phyloP scores from a whole-genome alignment of 192 early-diverging fungal genomes.

The Umbelopsis isabellina region DNA sequence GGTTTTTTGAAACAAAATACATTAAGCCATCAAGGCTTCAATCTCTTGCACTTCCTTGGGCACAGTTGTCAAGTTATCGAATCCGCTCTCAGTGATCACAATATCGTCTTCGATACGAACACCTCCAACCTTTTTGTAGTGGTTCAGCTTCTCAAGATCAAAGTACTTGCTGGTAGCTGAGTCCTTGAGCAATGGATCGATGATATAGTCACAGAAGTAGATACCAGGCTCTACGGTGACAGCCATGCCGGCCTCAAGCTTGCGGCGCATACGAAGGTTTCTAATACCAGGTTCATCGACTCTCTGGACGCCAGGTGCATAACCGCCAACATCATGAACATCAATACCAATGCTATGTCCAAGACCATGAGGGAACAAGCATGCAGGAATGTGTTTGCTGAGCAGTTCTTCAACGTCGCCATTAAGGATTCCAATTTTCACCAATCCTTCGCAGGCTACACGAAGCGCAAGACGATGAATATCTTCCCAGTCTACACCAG shows the following conservation, averaged over 20 bases:
- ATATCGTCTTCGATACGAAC: conserved; percentile 94
- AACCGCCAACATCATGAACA: conserved; percentile 91
- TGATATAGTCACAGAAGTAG: conserved; percentile 87
- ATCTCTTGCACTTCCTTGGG: conserved; percentile 78
- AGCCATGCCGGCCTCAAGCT: conserved; percentile 78
- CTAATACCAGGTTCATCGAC: conserved; percentile 75
- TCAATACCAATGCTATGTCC: conserved; percentile 90
- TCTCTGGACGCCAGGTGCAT: conserved; percentile 73
- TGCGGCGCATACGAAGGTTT: conserved; percentile 76
- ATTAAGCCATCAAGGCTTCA: conserved; percentile 52
- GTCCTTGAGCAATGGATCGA: conserved; percentile 63
- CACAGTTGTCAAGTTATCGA: conserved; percentile 82
- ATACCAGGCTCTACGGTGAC: conserved; percentile 94
- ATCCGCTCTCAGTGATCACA: conserved; percentile 74
- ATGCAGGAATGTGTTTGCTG: conserved; percentile 69
- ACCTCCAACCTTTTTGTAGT: conserved; percentile 84
- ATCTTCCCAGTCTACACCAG: conserved; percentile 83
- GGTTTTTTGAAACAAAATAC: not conserved
- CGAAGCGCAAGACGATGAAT: conserved; percentile 75
- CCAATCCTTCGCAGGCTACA: conserved; percentile 68
- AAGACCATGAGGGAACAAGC: conserved; percentile 92
- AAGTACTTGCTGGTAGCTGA: conserved; percentile 63
- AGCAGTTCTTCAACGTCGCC: conserved; percentile 67
- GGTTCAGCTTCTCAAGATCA: conserved; percentile 64
- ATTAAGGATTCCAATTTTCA: conserved; percentile 71